Evolutionary conservation across 179 eudicot genomes (phyloP).

Genomic region (Heliamphora ciliata): DNA sequence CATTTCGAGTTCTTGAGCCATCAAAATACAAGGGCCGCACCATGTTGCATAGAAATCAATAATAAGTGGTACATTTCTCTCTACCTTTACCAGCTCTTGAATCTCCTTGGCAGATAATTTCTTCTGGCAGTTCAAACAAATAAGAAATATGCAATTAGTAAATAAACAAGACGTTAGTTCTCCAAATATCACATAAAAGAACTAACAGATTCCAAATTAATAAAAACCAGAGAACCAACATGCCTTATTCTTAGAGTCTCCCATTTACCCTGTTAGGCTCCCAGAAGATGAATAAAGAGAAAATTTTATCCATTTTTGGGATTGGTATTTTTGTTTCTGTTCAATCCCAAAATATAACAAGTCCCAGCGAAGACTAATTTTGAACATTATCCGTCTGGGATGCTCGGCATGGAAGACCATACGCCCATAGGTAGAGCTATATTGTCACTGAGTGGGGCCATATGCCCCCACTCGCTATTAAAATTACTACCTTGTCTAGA

Average conservation of each 20-base stretch:
- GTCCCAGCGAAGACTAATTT: not conserved
- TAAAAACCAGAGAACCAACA: not conserved
- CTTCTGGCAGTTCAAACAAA: slow-evolving; percentile 44
- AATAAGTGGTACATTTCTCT: slow-evolving; percentile 68
- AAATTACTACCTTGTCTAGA: too few relatives aligned
- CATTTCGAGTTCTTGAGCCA: slow-evolving; percentile 99
- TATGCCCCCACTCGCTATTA: too few relatives aligned
- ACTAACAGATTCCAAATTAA: not conserved
- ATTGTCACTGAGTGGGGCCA: too few relatives aligned
- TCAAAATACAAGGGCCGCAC: slow-evolving; percentile 98
- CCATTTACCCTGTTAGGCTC: not conserved
- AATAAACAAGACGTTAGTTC: not conserved
- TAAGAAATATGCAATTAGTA: not conserved
- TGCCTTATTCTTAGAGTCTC: not conserved
- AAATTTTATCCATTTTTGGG: not conserved
- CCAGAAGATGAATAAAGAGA: not conserved
- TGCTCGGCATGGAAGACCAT: not conserved
- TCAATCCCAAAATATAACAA: not conserved
- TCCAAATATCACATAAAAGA: not conserved
- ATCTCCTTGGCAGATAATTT: slow-evolving; percentile 67
- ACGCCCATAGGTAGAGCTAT: too few relatives aligned
- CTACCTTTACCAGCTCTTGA: slow-evolving; percentile 78
- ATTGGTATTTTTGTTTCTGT: not conserved
- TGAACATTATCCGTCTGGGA: not conserved
- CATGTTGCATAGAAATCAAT: slow-evolving; percentile 94